A percentile compares a stretch with the other conserved stretches of the same genome.
Evolutionary conservation across 1,284 basidiomycete genomes (phyloP).

Genomic region (Leccinum angustisporum): DNA sequence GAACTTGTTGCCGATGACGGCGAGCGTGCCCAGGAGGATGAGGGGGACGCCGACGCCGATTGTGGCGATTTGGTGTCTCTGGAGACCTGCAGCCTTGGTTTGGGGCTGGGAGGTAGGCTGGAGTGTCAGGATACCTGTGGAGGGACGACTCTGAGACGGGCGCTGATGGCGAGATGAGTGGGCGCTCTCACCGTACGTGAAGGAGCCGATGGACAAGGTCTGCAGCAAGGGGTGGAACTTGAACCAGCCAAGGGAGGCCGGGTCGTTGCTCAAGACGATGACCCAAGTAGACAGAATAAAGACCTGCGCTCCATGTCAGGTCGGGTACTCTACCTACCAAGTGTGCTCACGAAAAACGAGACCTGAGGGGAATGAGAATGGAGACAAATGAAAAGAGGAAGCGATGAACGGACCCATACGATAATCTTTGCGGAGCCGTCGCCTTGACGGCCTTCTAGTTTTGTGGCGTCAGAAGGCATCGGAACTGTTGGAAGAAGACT

Average conservation of each 20-base stretch:
- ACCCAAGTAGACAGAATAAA: conserved; percentile 53
- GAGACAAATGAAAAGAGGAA: neutral
- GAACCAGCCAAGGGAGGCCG: conserved; percentile 56
- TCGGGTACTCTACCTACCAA: neutral
- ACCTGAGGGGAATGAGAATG: conserved; percentile 5
- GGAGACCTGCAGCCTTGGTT: conserved; percentile 64
- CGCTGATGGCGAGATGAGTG: neutral
- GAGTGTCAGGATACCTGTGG: conserved; percentile 62
- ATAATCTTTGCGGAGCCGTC: conserved; percentile 21
- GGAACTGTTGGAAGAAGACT: conserved; percentile 12
- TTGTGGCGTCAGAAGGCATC: conserved; percentile 26
- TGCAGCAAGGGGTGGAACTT: conserved; percentile 65
- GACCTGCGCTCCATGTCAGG: conserved; percentile 37
- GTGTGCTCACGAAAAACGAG: conserved; percentile 23
- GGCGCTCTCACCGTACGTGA: conserved; percentile 56
- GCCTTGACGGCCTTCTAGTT: conserved; percentile 23
- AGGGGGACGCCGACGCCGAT: conserved; percentile 51
- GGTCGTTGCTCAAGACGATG: conserved; percentile 51
- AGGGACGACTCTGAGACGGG: neutral
- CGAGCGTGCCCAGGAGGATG: conserved; percentile 53
- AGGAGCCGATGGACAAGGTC: conserved; percentile 49
- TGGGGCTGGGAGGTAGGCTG: conserved; percentile 68
- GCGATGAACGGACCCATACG: conserved; percentile 22
- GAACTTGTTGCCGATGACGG: conserved; percentile 58
- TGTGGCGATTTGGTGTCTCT: conserved; percentile 62